Evolutionary conservation across 768 basidiomycete species (phyloP).

Genomic region (Postia placenta): DNA sequence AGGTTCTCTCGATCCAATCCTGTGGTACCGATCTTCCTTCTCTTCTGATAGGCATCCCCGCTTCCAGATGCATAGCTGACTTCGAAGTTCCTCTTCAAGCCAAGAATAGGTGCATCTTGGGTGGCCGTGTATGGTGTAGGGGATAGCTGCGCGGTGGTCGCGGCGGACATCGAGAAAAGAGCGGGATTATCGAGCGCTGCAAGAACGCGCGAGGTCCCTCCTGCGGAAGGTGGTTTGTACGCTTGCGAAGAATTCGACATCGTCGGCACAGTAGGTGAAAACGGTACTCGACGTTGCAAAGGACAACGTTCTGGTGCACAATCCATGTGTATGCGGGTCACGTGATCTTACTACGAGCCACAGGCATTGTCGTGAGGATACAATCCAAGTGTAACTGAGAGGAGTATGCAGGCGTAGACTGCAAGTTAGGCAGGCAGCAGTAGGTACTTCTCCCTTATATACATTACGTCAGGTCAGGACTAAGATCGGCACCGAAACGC

Average conservation of each 20-base stretch:
- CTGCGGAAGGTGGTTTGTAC: slow-evolving; percentile 4
- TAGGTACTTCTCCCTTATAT: too few species aligned
- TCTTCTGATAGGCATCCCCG: slow-evolving; percentile 3
- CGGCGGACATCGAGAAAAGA: slow-evolving; percentile 2
- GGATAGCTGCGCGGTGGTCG: neutral
- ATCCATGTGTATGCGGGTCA: too few species aligned
- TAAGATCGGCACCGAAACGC: neutral
- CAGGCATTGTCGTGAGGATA: too few species aligned
- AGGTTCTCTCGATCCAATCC: neutral
- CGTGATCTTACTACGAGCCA: too few species aligned
- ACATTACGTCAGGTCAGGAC: neutral
- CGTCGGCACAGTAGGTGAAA: too few species aligned
- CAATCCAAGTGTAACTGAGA: too few species aligned
- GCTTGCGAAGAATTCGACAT: neutral
- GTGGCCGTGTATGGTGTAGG: neutral
- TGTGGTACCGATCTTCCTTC: slow-evolving; percentile 1
- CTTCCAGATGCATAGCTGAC: neutral
- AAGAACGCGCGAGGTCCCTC: slow-evolving; percentile 13
- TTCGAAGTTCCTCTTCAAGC: neutral
- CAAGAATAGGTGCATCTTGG: neutral
- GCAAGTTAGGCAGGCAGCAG: too few species aligned
- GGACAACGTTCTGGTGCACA: too few species aligned
- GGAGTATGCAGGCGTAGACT: too few species aligned
- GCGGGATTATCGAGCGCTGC: slow-evolving; percentile 17
- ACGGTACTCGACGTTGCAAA: too few species aligned